A percentile compares a stretch with the other conserved stretches of the same genome.
These are phyloP conservation scores for Garcia nutans DNA, from an alignment of 345 rosid species.

Conservation along the genomic window DNA sequence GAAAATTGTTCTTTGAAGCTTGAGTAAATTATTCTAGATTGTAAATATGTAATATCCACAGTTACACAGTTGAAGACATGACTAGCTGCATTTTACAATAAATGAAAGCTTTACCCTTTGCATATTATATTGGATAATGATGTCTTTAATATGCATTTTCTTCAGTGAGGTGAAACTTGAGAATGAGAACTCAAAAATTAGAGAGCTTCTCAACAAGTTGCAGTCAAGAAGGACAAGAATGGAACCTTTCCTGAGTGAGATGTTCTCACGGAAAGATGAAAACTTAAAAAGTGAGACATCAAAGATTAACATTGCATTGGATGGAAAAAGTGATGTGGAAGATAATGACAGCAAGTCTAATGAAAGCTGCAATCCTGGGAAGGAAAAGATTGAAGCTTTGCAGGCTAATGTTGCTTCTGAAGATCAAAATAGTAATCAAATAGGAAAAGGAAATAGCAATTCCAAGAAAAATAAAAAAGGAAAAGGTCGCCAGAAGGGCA, in stretches of 20 bases:
- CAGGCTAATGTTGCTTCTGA: no score
- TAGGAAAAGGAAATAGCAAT: conserved; percentile 4
- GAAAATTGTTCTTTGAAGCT: no score
- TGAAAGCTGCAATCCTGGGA: no score
- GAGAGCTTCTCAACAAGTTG: conserved; percentile 21
- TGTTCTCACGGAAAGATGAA: conserved; percentile 6
- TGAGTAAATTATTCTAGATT: no score
- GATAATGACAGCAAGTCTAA: neutral
- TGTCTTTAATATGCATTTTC: neutral
- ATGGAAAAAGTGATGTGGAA: neutral
- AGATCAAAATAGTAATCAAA: conserved; percentile 3
- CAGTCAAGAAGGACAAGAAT: conserved; percentile 16
- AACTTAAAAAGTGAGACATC: neutral
- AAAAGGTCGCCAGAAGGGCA: no score
- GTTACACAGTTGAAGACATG: no score
- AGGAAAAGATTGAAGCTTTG: no score
- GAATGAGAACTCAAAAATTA: neutral
- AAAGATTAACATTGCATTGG: neutral
- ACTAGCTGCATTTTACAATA: no score
- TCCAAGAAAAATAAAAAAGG: conserved; percentile 4
- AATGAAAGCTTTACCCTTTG: neutral
- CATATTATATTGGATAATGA: neutral
- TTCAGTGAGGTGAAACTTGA: conserved; percentile 21
- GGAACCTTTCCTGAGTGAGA: conserved; percentile 16
- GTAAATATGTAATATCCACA: no score